These are phyloP conservation scores for Botrytis tulipae DNA, from an alignment of 2,329 filamentous ascomycete genomes.

Conservation along the genomic window DNA sequence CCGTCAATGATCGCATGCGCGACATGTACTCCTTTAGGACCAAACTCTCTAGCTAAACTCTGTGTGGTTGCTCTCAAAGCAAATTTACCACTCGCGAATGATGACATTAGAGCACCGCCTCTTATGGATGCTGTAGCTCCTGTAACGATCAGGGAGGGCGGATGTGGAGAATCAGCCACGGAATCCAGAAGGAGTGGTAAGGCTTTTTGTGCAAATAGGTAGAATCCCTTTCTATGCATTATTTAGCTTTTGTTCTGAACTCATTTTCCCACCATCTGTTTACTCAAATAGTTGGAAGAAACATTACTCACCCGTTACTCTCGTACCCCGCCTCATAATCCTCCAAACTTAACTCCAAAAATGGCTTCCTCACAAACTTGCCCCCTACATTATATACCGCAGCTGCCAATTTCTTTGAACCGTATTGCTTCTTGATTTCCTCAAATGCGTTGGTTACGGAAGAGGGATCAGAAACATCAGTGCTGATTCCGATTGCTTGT, in stretches of 20 bases:
- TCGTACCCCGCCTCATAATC: slow-evolving; percentile 50
- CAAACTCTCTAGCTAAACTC: slow-evolving; percentile 78
- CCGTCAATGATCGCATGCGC: slow-evolving; percentile 82
- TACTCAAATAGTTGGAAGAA: background rate
- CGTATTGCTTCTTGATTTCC: slow-evolving; percentile 55
- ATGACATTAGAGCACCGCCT: slow-evolving; percentile 65
- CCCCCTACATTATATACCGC: slow-evolving; percentile 69
- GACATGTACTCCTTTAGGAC: slow-evolving; percentile 79
- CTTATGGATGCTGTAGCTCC: slow-evolving; percentile 80
- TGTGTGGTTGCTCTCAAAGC: slow-evolving; percentile 72
- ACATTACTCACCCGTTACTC: slow-evolving; percentile 49
- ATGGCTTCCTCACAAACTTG: slow-evolving; percentile 52
- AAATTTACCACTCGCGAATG: slow-evolving; percentile 79
- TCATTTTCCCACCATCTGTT: background rate
- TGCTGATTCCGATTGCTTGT: slow-evolving; percentile 66
- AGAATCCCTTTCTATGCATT: slow-evolving; percentile 53
- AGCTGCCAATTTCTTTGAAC: slow-evolving; percentile 53
- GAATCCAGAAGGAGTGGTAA: slow-evolving; percentile 69
- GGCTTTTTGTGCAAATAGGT: slow-evolving; percentile 70
- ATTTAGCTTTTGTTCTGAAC: slow-evolving; percentile 7
- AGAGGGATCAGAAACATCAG: slow-evolving; percentile 57
- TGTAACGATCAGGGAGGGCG: slow-evolving; percentile 80
- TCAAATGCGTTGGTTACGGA: slow-evolving; percentile 59
- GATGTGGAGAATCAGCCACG: slow-evolving; percentile 53
- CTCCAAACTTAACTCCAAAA: slow-evolving; percentile 53